Base-by-base conservation (phyloP, 2,329 filamentous ascomycete genomes). In the Colletotrichum chrysophilum region DNA sequence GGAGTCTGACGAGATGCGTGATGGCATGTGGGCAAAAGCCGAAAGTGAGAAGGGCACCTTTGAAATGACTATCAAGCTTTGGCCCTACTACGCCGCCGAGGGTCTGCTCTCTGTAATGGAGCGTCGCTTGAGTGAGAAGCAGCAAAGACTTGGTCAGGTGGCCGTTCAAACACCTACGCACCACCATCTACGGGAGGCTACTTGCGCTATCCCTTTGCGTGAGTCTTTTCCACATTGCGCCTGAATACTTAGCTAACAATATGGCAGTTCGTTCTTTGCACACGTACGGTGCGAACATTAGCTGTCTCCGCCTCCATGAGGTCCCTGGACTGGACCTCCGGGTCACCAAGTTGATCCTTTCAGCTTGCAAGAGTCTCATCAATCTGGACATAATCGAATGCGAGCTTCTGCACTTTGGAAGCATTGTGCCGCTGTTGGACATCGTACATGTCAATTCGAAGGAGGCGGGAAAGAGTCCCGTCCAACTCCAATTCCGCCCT, bases 321-420 rank as follows among this genome's bases (percentile, higher is more conserved):
- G 62, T 81, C 7, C 77, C 80, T 0, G 80, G 78, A 70, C 26
- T 84, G 5, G 77, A 81, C 21, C 5, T 79, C 2, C 9, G 43
- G 3, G 55, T 79, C 2, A 36, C 84, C 4, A 32, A 73, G 52
- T 34, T 65, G 5, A 77, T 81, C 5, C n/a, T 84, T 1, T 34
- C 71, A 2, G 9, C 36, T 1, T 71, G 81, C 34, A 78, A 78
- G 0, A 77, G 74, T 18, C 75, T 84, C 0, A 70, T 79, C 58
- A 55, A 69, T 0, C 36, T 84, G 2, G 76, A 79, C 8, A 64
- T 84, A 1, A 75, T 82, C 32, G 78, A 81, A 8, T 84, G 83
- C 66, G 81, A 83, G 16, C 70, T 84, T 0, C 38, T 84, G 1
- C 78, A 81, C 62, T 77, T 84, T 16, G 77, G 77, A 2, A 24